Evolutionary conservation across 2,329 filamentous ascomycete species (phyloP), one percentile per base, ranked within the genome.

Genomic region (Arthrobotrys conoides): DNA sequence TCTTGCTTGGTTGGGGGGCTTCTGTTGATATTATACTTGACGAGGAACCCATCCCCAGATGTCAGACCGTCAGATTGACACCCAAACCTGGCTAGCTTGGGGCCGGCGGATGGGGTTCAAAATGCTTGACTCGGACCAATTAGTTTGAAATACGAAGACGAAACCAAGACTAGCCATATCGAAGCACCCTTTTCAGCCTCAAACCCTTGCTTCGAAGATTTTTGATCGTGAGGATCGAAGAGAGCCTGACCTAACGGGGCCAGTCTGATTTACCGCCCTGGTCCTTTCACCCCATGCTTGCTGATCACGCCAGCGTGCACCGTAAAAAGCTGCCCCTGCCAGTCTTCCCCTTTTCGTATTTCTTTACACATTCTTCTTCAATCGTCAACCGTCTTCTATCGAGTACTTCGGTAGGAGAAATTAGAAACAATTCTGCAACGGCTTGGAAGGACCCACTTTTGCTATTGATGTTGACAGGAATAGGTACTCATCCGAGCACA

Each of bases 21-120:
- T 24, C 30, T 73, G 70, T 73, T 73, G 70, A 73, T 73, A 73
- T 73, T 65, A 65, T 72, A 65, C 59, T 66, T 12, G 48, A 36
- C 38, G 18, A 38, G 51, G 33, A 41, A 6, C 30, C 44, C n/a
- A 24, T 61, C 49, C 38, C 27, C 41, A 53, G 33, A n/a, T 36
- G 41, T 61, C 20, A 59, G 41, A 63, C 24, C 63, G 55, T 48
- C 44, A 71, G 48, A 53, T 53, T 61, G 33, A 24, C 36, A 14
- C 44, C 20, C 27, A 64, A 64, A 63, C 18, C 46, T 49, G 57
- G 46, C 36, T 64, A 61, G 38, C 33, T 46, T 65, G 22, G 22
- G 57, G 68, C 20, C 16, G 33, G 44, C 20, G 44, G 44, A 46
- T 46, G 68, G 68, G 57, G 3, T 22, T 27, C 51, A 24, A 73